phyloP scores from a whole-genome alignment of 179 eudicot species.

The Drosera spatulata region DNA sequence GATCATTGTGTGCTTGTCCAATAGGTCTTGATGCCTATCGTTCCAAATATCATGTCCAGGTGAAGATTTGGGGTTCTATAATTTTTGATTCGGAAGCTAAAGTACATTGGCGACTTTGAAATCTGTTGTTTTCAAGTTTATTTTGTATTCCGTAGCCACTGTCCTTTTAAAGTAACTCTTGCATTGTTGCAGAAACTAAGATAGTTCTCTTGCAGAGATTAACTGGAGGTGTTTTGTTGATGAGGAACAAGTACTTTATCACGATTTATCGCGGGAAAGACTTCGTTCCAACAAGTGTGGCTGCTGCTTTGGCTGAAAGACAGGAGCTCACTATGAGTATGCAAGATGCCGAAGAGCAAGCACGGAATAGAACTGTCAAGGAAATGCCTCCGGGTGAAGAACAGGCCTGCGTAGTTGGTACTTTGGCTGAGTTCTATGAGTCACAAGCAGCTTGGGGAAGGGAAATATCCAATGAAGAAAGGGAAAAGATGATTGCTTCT shows the following conservation, averaged over 20 bases:
- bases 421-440: slow-evolving; percentile 89
- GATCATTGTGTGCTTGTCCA: neutral
- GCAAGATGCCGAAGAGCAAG: slow-evolving; percentile 78
- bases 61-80: no score
- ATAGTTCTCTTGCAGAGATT: slow-evolving; percentile 35
- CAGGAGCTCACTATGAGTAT: slow-evolving; percentile 75
- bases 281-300: slow-evolving; percentile 78
- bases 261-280: slow-evolving; percentile 94
- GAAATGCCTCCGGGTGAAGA: slow-evolving; percentile 20
- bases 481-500: slow-evolving; percentile 60
- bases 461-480: slow-evolving; percentile 64
- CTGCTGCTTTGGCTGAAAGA: slow-evolving; percentile 78
- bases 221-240: slow-evolving; percentile 87
- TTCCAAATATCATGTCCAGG: no score
- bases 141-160: no score
- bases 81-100: no score
- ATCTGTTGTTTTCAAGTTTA: no score
- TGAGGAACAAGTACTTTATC: slow-evolving; percentile 86
- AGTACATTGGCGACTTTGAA: no score
- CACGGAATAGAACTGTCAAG: slow-evolving; percentile 36
- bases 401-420: slow-evolving; percentile 57
- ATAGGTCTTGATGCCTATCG: neutral
- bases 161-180: no score
- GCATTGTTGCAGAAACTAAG: no score
- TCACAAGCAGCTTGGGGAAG: slow-evolving; percentile 93